A percentile compares a stretch with the other conserved stretches of the same genome.
These are phyloP conservation scores for Magnaporthiopsis incrustans DNA, from an alignment of 2,329 filamentous ascomycete genomes.

Conservation along the genomic window DNA sequence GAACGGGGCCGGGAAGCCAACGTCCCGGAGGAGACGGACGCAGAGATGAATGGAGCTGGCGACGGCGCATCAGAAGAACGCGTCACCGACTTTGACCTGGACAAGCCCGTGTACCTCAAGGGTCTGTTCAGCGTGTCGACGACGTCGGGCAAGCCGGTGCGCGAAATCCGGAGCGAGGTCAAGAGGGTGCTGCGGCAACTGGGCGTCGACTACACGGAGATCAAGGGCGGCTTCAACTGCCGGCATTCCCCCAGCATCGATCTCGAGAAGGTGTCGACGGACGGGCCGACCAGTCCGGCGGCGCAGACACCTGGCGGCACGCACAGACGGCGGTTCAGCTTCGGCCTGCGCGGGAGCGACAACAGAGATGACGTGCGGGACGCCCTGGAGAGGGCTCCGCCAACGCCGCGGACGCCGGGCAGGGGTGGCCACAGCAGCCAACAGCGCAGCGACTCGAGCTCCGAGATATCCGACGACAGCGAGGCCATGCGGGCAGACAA, in stretches of 20 bases:
- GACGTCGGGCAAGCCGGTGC: constrained; percentile 83
- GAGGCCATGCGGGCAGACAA: constrained; percentile 40
- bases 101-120: constrained; percentile 93
- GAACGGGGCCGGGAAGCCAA: constrained; percentile 56
- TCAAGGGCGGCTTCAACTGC: constrained; percentile 89
- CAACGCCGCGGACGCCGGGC: constrained; percentile 35
- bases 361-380: constrained; percentile 62
- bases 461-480: constrained; percentile 77
- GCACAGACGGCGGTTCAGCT: constrained; percentile 75
- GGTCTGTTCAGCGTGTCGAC: constrained; percentile 96
- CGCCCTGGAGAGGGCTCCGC: constrained; percentile 38
- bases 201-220: constrained; percentile 85
- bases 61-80: constrained; percentile 54
- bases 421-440: constrained; percentile 21
- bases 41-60: constrained; percentile 55
- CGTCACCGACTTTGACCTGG: constrained; percentile 63
- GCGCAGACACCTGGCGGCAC: constrained; percentile 17
- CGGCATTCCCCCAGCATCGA: constrained; percentile 85
- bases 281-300: constrained; percentile 48
- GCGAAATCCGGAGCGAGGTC: constrained; percentile 80
- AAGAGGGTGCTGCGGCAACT: constrained; percentile 82
- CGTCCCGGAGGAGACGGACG: constrained; percentile 85
- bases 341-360: constrained; percentile 57
- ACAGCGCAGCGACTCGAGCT: constrained; percentile 65
- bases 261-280: constrained; percentile 62